These are phyloP conservation scores for Thyridium curvatum DNA, from an alignment of 2,329 filamentous ascomycete genomes.

Conservation along the genomic window DNA sequence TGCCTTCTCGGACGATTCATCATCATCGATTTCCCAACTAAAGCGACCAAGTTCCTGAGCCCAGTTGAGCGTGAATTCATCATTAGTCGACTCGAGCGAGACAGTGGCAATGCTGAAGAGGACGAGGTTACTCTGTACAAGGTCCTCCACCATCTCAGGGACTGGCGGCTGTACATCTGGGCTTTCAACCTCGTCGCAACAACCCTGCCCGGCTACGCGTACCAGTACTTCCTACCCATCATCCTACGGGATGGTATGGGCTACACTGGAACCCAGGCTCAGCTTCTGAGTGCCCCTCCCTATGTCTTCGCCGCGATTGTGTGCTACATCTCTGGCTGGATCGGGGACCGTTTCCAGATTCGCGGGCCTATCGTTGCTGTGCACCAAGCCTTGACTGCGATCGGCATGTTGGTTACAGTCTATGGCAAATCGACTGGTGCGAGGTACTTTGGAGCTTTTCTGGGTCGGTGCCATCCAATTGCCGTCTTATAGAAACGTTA, in stretches of 20 bases:
- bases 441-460: too few relatives aligned
- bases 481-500: constrained; percentile 2
- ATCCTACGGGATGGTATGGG: constrained; percentile 27
- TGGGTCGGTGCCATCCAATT: too few relatives aligned
- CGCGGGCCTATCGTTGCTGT: too few relatives aligned
- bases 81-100: constrained; percentile 23
- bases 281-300: constrained; percentile 6
- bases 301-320: too few relatives aligned
- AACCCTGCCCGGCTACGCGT: constrained; percentile 23
- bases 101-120: constrained; percentile 11
- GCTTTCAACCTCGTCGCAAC: constrained; percentile 23
- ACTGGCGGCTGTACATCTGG: constrained; percentile 28
- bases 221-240: constrained; percentile 28
- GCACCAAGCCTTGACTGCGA: too few relatives aligned
- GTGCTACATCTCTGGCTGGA: too few relatives aligned
- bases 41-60: constrained; percentile 16
- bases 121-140: constrained; percentile 14
- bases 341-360: too few relatives aligned
- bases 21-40: constrained; percentile 29
- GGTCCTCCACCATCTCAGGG: constrained; percentile 19
- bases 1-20: constrained; percentile 23
- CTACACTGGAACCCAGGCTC: constrained; percentile 20
- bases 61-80: constrained; percentile 16
- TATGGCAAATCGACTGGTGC: too few relatives aligned
- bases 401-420: too few relatives aligned